Percentiles rank a stretch among this genome's conserved stretches.
Conservation (phyloP, 441 rosid species). For the Croton setiger region DNA sequence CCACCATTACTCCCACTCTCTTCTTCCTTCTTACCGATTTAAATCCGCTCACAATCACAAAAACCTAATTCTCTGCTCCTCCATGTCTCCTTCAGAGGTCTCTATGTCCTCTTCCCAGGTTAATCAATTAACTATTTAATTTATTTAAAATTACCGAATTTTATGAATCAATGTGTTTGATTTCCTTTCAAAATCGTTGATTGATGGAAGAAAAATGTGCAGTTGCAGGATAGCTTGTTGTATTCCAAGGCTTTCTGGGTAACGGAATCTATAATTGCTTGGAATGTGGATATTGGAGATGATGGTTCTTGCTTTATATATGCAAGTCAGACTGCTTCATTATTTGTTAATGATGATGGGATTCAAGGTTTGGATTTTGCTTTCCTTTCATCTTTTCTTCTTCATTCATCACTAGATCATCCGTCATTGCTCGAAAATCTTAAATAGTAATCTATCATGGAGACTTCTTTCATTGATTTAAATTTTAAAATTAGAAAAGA, state of each 20-base stretch:
- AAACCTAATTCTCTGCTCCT: slow-evolving; percentile 30
- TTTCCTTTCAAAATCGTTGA: slow-evolving; percentile 19
- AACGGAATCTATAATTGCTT: slow-evolving; percentile 56
- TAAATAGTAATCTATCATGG: not conserved
- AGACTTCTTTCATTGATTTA: too few relatives aligned
- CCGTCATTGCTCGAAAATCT: slow-evolving; percentile 12
- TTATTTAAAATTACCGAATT: not conserved
- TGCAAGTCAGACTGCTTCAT: slow-evolving; percentile 57
- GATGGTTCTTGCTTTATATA: slow-evolving; percentile 69
- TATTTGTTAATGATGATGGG: slow-evolving; percentile 50
- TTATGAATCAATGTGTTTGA: not conserved
- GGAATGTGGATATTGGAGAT: slow-evolving; percentile 59
- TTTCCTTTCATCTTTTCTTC: not conserved
- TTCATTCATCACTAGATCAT: not conserved
- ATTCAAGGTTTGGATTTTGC: slow-evolving; percentile 47
- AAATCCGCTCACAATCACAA: not conserved
- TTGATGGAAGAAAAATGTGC: slow-evolving; percentile 10
- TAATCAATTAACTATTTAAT: not conserved
- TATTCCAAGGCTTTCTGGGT: slow-evolving; percentile 81
- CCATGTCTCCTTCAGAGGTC: slow-evolving; percentile 42
- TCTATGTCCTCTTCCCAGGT: slow-evolving; percentile 50
- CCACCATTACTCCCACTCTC: slow-evolving; percentile 5
- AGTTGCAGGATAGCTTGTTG: slow-evolving; percentile 52
- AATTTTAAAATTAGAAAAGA: too few relatives aligned
- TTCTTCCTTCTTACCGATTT: slow-evolving; percentile 15